Percentiles rank a stretch among this genome's conserved stretches.
phyloP scores from a whole-genome alignment of 2,329 filamentous ascomycete species.

The Phialocephala sp. region DNA sequence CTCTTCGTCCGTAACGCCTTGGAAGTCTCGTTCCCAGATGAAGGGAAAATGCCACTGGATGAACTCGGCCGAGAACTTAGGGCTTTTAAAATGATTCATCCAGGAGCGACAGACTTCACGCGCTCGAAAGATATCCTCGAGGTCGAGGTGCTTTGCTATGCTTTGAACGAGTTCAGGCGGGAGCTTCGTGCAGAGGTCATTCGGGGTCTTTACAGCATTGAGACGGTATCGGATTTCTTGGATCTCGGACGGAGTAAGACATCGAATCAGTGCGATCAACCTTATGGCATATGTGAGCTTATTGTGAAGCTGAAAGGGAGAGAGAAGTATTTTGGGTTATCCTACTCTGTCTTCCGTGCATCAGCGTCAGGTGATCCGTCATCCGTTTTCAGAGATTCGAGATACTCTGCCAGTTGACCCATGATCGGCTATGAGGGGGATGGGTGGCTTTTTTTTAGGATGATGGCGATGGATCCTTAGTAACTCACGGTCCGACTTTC shows the following conservation, averaged over 20 bases:
- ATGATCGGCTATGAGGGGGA: background rate
- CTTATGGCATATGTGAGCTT: conserved; percentile 22
- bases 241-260: conserved; percentile 28
- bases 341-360: background rate
- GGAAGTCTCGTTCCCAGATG: conserved; percentile 2
- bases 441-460: too few species aligned
- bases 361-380: background rate
- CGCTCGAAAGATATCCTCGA: conserved; percentile 35
- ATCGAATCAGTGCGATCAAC: conserved; percentile 28
- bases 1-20: background rate
- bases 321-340: background rate
- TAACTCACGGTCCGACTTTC: too few species aligned
- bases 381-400: background rate
- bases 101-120: conserved; percentile 34
- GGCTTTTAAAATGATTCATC: conserved; percentile 30
- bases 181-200: conserved; percentile 27
- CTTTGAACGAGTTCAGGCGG: conserved; percentile 33
- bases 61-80: conserved; percentile 26
- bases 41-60: conserved; percentile 30
- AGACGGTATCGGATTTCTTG: conserved; percentile 28
- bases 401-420: background rate
- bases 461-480: too few species aligned
- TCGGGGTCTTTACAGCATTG: conserved; percentile 21
- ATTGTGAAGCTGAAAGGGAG: background rate
- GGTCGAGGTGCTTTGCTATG: conserved; percentile 31